These are phyloP conservation scores for Scedosporium boydii DNA, from an alignment of 2,329 filamentous ascomycete species.

Conservation along the genomic window DNA sequence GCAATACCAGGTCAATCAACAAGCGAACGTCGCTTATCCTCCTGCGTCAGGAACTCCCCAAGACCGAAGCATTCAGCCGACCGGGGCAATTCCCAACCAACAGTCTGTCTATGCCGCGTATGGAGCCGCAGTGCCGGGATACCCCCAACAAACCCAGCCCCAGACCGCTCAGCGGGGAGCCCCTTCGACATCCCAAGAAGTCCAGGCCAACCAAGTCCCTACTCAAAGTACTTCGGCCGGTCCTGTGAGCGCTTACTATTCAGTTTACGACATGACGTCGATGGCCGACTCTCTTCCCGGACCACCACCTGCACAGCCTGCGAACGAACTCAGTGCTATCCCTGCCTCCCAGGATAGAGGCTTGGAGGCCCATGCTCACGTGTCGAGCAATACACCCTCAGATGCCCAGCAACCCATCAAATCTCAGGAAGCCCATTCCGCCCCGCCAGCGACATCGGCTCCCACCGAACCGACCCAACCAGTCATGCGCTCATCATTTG, in stretches of 20 bases:
- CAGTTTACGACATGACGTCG: slow-evolving; percentile 5
- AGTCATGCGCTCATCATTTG: background rate
- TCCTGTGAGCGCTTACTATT: background rate
- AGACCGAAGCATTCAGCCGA: background rate
- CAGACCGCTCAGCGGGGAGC: background rate
- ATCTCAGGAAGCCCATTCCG: background rate
- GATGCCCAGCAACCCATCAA: background rate
- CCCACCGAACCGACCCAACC: background rate
- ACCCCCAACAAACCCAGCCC: background rate
- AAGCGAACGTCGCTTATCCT: background rate
- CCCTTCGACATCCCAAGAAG: background rate
- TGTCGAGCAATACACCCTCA: background rate
- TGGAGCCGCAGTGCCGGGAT: background rate
- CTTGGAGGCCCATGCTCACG: background rate
- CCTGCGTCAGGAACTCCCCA: background rate
- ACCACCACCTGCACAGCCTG: background rate
- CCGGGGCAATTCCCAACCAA: background rate
- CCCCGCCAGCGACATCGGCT: background rate
- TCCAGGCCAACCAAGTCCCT: background rate
- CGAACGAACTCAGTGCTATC: background rate
- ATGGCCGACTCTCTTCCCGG: slow-evolving; percentile 7
- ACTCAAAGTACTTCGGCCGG: background rate
- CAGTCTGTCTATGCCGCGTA: background rate
- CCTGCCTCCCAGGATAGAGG: background rate
- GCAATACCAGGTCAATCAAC: background rate